Percentiles rank a stretch among this genome's conserved stretches.
These are phyloP conservation scores for Glonium stellatum DNA, from an alignment of 495 filamentous ascomycete species.

Conservation along the genomic window DNA sequence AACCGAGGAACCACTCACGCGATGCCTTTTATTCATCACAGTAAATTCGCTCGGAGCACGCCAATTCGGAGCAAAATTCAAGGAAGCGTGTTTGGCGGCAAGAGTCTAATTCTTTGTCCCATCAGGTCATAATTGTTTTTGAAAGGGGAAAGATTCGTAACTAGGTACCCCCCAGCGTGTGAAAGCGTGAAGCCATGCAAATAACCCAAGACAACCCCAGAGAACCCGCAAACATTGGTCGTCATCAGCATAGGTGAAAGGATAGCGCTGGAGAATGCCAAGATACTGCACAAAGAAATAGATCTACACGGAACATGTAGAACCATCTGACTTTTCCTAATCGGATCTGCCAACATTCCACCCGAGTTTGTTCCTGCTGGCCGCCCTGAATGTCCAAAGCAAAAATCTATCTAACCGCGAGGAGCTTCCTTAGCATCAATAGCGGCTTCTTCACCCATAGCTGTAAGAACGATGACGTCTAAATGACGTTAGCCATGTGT, in stretches of 20 bases:
- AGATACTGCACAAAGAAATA: conserved; percentile 12
- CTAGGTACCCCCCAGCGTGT: conserved; percentile 22
- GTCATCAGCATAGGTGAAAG: conserved; percentile 17
- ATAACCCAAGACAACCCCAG: conserved; percentile 25
- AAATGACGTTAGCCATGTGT: conserved; percentile 14
- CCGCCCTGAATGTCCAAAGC: conserved; percentile 16
- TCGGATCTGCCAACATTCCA: conserved; percentile 14
- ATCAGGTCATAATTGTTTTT: background rate
- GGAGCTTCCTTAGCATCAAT: conserved; percentile 92
- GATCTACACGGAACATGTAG: conserved; percentile 6
- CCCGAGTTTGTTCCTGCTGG: conserved; percentile 14
- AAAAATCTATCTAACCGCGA: conserved; percentile 33
- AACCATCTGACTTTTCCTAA: conserved; percentile 9
- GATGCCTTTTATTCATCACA: no score
- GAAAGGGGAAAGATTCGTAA: conserved; percentile 17
- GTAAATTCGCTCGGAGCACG: no score
- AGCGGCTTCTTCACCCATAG: conserved; percentile 91
- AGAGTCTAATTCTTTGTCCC: background rate
- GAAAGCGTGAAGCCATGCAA: conserved; percentile 25
- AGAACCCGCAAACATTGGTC: conserved; percentile 21
- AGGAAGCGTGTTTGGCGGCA: no score
- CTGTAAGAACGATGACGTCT: conserved; percentile 86
- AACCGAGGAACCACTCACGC: no score
- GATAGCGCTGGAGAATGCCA: conserved; percentile 22
- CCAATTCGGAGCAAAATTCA: no score